Evolutionary conservation across 768 basidiomycete species (phyloP), one percentile per base, ranked within the genome.

Genomic region (Cytidiella melzeri): DNA sequence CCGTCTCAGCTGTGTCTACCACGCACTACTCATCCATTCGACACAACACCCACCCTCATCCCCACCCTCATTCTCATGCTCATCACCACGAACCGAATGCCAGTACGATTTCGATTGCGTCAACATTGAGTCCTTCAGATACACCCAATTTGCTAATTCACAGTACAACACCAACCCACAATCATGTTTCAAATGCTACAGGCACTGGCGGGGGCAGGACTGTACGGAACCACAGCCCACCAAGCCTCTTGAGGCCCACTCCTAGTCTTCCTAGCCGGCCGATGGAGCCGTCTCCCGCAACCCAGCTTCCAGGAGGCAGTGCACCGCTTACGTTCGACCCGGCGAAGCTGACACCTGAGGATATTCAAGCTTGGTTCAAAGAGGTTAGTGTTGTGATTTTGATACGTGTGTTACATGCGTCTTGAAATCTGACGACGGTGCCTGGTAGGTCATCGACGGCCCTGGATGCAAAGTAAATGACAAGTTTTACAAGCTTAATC

Each of bases 381-480:
- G 47, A 53, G 52, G 52, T 53, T 41, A 28, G 47, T 30, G 43
- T 12, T 3, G 12, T 27, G 38, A 44, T 34, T 7, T 18, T 18
- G 15, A 28, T 45, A n/a, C n/a, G n/a, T n/a, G n/a, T n/a, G n/a
- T n/a, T n/a, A n/a, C 23, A 18, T 11, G 19, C 37, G n/a, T 24
- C 23, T 12, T 7, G 40, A 11, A 18, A 7, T 18, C 40, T 41
- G 19, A 41, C 18, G 40, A 41, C 5, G 7, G 20, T 37, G 77
- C 27, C n/a, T n/a, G n/a, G n/a, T n/a, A 73, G 26, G 90, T 87
- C 1, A 87, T 97, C 41, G 79, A 80, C 7, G 88, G 88, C 18
- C 81, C 74, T 3, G 71, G 72, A 56, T 72, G 89, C 50, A 54
- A 50, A 20, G 57, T 56, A 20, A 51, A 39, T 25, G 30, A 47